Evolutionary conservation across 2,329 filamentous ascomycete species (phyloP).

Genomic region (Paecilomyces sp.): DNA sequence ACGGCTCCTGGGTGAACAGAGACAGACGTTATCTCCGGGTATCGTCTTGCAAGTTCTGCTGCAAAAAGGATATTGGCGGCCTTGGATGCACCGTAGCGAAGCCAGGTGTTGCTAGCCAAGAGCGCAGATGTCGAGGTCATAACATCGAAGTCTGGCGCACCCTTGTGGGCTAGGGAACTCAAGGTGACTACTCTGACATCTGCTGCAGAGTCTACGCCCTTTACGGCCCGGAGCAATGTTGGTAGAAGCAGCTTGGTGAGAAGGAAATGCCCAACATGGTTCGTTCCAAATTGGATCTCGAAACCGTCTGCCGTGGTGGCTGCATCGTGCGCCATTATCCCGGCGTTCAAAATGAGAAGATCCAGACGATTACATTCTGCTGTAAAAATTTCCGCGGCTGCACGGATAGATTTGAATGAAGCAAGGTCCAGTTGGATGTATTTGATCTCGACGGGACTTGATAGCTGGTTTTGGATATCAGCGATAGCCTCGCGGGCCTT

Average conservation of each 20-base stretch:
- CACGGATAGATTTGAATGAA: conserved; percentile 43
- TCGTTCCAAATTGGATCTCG: conserved; percentile 41
- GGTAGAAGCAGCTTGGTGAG: conserved; percentile 38
- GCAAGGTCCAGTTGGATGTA: conserved; percentile 44
- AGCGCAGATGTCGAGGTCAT: conserved; percentile 32
- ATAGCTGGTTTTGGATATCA: conserved; percentile 26
- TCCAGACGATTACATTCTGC: conserved; percentile 36
- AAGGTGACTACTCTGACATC: conserved; percentile 33
- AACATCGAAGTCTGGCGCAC: conserved; percentile 25
- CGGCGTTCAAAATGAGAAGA: conserved; percentile 41
- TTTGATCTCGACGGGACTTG: conserved; percentile 31
- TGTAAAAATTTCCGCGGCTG: conserved; percentile 37
- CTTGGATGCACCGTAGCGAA: conserved; percentile 47
- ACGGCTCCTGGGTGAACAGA: conserved; percentile 46
- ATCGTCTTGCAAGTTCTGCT: conserved; percentile 37
- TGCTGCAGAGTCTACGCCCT: conserved; percentile 8
- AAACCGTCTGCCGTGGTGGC: conserved; percentile 32
- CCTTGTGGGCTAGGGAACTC: conserved; percentile 28
- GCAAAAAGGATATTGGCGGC: conserved; percentile 44
- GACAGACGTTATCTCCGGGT: conserved; percentile 37
- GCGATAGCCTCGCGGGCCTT: conserved; percentile 40
- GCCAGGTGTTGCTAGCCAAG: conserved; percentile 30
- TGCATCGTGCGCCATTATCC: conserved; percentile 37
- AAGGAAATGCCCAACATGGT: conserved; percentile 41
- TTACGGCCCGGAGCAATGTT: conserved; percentile 28